A percentile compares a stretch with the other conserved stretches of the same genome.
Evolutionary conservation across 805 yeast species (phyloP).

Genomic region (Isabelozyma rhagii): DNA sequence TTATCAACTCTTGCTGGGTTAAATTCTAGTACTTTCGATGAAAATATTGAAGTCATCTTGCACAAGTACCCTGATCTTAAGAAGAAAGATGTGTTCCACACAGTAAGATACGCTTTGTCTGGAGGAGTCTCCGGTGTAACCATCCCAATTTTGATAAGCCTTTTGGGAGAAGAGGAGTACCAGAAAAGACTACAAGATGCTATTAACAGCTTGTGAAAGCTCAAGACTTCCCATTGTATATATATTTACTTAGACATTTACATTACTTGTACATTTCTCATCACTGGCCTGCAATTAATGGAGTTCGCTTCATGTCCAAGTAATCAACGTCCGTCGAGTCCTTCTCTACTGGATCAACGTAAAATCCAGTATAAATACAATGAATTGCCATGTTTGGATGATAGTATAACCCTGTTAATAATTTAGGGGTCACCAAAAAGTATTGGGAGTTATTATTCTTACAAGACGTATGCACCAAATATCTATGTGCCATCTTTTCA

Average conservation of each 20-base stretch:
- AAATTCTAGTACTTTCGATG: constrained; percentile 5
- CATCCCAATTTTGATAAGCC: constrained; percentile 52
- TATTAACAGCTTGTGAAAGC: constrained; percentile 1
- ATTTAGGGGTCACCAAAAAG: constrained; percentile 89
- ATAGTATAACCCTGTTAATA: constrained; percentile 73
- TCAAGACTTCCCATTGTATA: not conserved
- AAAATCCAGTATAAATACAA: constrained; percentile 57
- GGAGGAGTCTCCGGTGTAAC: constrained; percentile 71
- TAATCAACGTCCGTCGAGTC: constrained; percentile 3
- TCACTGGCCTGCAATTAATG: not conserved
- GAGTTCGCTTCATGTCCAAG: constrained; percentile 1
- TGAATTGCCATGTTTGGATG: constrained; percentile 79
- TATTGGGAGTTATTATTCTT: constrained; percentile 63
- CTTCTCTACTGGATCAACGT: constrained; percentile 17
- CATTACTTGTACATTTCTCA: not conserved
- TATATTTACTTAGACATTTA: not conserved
- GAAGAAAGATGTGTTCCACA: constrained; percentile 49
- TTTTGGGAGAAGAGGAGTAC: constrained; percentile 48
- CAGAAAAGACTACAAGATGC: constrained; percentile 19
- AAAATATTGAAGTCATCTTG: constrained; percentile 6
- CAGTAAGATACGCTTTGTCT: constrained; percentile 64
- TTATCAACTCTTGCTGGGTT: constrained; percentile 10
- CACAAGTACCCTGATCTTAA: constrained; percentile 5
- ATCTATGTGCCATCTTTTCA: constrained; percentile 80
- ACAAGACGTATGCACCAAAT: constrained; percentile 84